Base-by-base conservation (phyloP, 495 filamentous ascomycete species). In the Chaetomium fimeti region DNA sequence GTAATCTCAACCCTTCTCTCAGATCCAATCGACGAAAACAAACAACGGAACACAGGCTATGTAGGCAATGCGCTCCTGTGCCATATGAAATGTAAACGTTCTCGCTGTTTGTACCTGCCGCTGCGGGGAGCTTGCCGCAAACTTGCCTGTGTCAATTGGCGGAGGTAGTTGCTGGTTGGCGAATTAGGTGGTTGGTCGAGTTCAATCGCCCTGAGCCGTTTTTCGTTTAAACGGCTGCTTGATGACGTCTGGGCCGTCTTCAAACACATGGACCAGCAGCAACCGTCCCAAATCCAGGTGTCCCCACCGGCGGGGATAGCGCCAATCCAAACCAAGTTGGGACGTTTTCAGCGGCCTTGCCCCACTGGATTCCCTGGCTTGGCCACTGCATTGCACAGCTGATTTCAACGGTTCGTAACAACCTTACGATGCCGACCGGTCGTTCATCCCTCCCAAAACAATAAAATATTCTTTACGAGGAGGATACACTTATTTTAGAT, bases 211-310 rank as follows among this genome's bases (percentile, higher is more conserved):
- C n/a, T 59, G 3, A 5, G 29, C 4, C 25, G n/a, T 6, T 27
- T 57, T 22, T 5, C 4, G 43, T 47, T 20, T 20, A 18, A 20
- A 18, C n/a, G 43, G 40, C 24, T 59, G 57, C 42, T 47, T 32
- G 57, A 59, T 59, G 57, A 59, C 57, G 57, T 59, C 57, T 59
- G 57, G 56, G 42, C 57, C 25, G 15, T 32, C 45, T 24, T 49
- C 45, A 11, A 36, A 36, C 45, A 20, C 20, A n/a, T n/a, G n/a
- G n/a, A n/a, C n/a, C n/a, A n/a, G n/a, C n/a, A 18, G 15, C 24
- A 22, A 2, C 22, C 7, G 9, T 9, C 42, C 32, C 42, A 20
- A 48, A 48, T 48, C 32, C 20, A 32, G 43, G 42, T 16, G 57
- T 47, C 57, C 16, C 57, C 57, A 59, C 56, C 40, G 1, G 18